Evolutionary conservation across 768 basidiomycete genomes (phyloP), one percentile per base, ranked within the genome.

Genomic region (Russula brevipes): DNA sequence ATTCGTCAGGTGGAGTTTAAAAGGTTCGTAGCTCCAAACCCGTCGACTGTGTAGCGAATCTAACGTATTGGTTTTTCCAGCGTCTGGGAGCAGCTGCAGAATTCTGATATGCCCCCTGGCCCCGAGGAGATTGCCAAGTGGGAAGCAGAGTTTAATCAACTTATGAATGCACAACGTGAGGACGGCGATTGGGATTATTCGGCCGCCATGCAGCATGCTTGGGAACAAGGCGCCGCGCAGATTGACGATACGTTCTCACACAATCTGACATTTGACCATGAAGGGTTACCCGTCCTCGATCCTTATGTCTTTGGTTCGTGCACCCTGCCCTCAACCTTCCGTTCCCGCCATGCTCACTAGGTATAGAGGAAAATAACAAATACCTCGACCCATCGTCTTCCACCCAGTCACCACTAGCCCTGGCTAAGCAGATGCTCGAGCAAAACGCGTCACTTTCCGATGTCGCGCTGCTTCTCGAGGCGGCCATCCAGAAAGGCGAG

Each of bases 361-460:
- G n/a, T 54, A 51, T 60, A 94, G 92, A 93, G 65, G 70, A 77
- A 67, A 81, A 84, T 51, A 95, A 95, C 74, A 85, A 83, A 70
- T 87, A 86, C 67, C 68, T 91, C 35, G 83, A 82, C 56, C 78
- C 80, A 10, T 76, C 79, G 0, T 74, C 80, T 0, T 78, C 79
- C 2, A 74, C 76, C 35, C 79, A 78, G n/a, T 81, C 84, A 38
- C 70, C 73, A 5, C 75, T 91, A n/a, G 76, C 73, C 52, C 85
- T 88, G 64, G 94, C 92, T 1, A 93, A 94, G 73, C 78, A 80
- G 16, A 75, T 95, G 16, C 76, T 98, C 10, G 83, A 86, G 24
- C 81, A 82, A 62, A 92, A 93, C 59, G 94, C 92, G 2, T 90
- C 94, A 2, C 75, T 99, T 30, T 87, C 92, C 2, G 92, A 97